phyloP scores from a whole-genome alignment of 495 filamentous ascomycete genomes.

The Eremomyces bilateralis region DNA sequence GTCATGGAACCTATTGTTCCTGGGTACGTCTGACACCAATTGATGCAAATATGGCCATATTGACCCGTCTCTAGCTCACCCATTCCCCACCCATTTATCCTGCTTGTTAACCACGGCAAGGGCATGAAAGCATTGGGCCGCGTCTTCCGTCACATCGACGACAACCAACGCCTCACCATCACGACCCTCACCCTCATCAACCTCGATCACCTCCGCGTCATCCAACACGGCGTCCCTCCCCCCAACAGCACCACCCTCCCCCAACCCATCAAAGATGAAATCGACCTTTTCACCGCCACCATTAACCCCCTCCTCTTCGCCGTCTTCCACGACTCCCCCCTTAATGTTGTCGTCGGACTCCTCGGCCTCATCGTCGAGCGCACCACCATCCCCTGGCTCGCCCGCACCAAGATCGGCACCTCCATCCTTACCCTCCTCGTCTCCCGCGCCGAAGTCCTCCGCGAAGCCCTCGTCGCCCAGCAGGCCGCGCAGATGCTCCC shows the following conservation, averaged over 20 bases:
- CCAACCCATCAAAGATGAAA: conserved; percentile 57
- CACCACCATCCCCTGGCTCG: conserved; percentile 54
- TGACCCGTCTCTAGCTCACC: conserved; percentile 24
- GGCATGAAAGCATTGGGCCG: conserved; percentile 90
- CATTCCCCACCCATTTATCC: conserved; percentile 81
- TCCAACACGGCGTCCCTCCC: conserved; percentile 51
- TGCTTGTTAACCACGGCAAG: conserved; percentile 82
- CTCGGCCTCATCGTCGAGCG: conserved; percentile 65
- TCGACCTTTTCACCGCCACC: conserved; percentile 68
- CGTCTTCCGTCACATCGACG: conserved; percentile 79
- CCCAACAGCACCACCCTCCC: conserved; percentile 29
- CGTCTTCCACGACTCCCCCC: conserved; percentile 74
- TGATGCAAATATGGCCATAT: too few relatives aligned
- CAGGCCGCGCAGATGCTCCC: neutral
- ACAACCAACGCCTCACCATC: conserved; percentile 80
- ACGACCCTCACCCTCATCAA: conserved; percentile 92
- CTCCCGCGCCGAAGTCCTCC: conserved; percentile 78
- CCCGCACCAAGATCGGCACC: conserved; percentile 65
- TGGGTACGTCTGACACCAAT: conserved; percentile 20
- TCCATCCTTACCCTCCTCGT: conserved; percentile 87
- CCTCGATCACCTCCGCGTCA: conserved; percentile 75
- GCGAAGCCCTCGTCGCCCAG: conserved; percentile 41
- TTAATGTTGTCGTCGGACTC: conserved; percentile 75
- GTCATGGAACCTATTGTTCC: conserved; percentile 74
- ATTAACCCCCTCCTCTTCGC: conserved; percentile 79